A percentile compares a stretch with the other conserved stretches of the same genome.
These are phyloP conservation scores for Nemania sp. DNA, from an alignment of 2,329 filamentous ascomycete genomes.

Conservation along the genomic window DNA sequence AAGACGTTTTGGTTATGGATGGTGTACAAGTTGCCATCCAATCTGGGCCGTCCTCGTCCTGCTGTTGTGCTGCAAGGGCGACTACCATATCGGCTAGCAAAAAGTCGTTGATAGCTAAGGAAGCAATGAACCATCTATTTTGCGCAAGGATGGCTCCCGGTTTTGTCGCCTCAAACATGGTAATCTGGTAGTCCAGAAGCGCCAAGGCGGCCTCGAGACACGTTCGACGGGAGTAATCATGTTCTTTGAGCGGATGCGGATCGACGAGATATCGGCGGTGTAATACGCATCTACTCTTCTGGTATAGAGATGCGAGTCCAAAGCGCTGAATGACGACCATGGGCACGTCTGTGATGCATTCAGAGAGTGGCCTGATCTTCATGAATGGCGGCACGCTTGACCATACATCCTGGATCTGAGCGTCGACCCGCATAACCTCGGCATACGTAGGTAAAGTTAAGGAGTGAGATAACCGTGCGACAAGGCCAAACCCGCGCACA, in stretches of 20 bases:
- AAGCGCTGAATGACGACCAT: constrained; percentile 57
- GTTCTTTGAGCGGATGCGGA: constrained; percentile 47
- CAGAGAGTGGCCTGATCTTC: constrained; percentile 52
- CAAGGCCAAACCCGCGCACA: constrained; percentile 53
- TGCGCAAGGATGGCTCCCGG: constrained; percentile 58
- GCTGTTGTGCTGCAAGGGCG: constrained; percentile 55
- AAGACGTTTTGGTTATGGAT: constrained; percentile 44
- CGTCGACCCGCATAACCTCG: constrained; percentile 56
- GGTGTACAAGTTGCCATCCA: constrained; percentile 43
- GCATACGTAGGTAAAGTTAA: constrained; percentile 52
- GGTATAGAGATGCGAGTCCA: constrained; percentile 56
- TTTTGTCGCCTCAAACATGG: constrained; percentile 53
- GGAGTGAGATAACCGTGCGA: constrained; percentile 55
- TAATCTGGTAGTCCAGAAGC: constrained; percentile 53
- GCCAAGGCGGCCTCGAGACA: constrained; percentile 56
- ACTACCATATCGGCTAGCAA: constrained; percentile 65
- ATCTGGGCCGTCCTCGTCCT: constrained; percentile 41
- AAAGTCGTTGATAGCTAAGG: constrained; percentile 64
- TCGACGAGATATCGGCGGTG: constrained; percentile 59
- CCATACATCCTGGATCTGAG: constrained; percentile 51
- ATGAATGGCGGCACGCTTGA: constrained; percentile 52
- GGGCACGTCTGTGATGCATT: constrained; percentile 54
- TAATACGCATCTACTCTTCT: constrained; percentile 60
- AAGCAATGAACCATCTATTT: constrained; percentile 61
- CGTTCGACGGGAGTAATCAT: constrained; percentile 56